A percentile compares a stretch with the other conserved stretches of the same genome.
Conservation (phyloP, 768 basidiomycete species). For the Mrakia frigida region DNA sequence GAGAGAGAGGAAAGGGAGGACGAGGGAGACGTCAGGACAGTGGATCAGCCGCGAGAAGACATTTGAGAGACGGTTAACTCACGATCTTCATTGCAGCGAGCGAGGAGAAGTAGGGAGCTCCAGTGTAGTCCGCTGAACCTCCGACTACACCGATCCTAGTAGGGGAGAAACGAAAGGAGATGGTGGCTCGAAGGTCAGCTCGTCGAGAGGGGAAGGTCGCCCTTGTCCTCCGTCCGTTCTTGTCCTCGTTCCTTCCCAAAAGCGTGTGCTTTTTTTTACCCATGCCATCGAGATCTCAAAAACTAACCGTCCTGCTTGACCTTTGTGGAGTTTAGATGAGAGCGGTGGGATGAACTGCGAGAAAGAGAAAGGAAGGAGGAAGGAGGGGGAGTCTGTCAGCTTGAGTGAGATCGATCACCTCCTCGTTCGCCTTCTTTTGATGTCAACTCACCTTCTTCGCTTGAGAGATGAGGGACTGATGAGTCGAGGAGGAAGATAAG, state of each 20-base stretch:
- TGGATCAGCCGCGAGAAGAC: too few species aligned
- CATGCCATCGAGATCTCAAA: too few species aligned
- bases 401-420: background rate
- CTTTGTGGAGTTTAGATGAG: constrained; percentile 28
- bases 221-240: too few species aligned
- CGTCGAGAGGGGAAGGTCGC: too few species aligned
- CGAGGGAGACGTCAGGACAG: background rate
- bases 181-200: too few species aligned
- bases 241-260: too few species aligned
- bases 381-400: background rate
- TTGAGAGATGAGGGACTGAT: constrained; percentile 6
- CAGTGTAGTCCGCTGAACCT: constrained; percentile 62
- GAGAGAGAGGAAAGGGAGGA: background rate
- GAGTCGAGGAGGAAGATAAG: background rate
- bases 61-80: background rate
- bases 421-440: background rate
- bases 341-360: constrained; percentile 14
- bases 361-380: background rate
- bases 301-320: constrained; percentile 24
- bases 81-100: constrained; percentile 85
- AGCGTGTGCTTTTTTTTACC: too few species aligned
- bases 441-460: constrained; percentile 9
- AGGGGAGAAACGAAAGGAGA: too few species aligned
- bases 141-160: constrained; percentile 27
- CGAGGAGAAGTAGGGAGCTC: constrained; percentile 92